Evolutionary conservation across 2,329 filamentous ascomycete genomes (phyloP).

Genomic region (Alternaria rosae): DNA sequence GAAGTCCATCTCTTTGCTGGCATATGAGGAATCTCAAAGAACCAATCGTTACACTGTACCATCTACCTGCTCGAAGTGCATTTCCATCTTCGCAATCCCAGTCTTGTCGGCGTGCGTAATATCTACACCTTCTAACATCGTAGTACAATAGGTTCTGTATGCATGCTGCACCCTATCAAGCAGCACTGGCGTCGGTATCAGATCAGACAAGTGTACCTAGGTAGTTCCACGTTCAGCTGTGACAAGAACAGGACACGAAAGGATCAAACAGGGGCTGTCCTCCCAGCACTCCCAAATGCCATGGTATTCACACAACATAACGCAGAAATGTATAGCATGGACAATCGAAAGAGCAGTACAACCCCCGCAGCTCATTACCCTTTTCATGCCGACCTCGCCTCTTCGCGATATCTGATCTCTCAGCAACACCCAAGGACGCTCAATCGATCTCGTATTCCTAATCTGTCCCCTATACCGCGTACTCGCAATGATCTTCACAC

Average conservation of each 20-base stretch:
- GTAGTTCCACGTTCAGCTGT: not conserved
- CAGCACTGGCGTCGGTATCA: fast-evolving
- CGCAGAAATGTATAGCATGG: fast-evolving
- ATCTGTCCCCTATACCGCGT: not conserved
- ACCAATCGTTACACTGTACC: not conserved
- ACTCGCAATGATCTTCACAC: not conserved
- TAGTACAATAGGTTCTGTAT: fast-evolving
- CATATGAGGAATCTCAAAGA: not conserved
- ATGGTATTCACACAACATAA: fast-evolving
- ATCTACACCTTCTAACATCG: not conserved
- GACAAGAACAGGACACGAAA: not conserved
- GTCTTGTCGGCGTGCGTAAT: not conserved
- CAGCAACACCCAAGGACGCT: not conserved
- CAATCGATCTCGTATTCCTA: not conserved
- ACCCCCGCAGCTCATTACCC: fast-evolving
- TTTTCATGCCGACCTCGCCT: not conserved
- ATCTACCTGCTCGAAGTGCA: not conserved
- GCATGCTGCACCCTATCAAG: fast-evolving
- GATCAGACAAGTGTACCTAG: not conserved
- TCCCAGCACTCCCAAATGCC: not conserved
- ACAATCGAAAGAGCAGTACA: fast-evolving
- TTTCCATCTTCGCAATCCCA: not conserved
- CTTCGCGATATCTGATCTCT: not conserved
- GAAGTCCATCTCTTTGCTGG: fast-evolving
- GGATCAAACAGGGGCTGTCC: not conserved